phyloP scores from a whole-genome alignment of 2,329 filamentous ascomycete genomes.

The Penicillium sp. region DNA sequence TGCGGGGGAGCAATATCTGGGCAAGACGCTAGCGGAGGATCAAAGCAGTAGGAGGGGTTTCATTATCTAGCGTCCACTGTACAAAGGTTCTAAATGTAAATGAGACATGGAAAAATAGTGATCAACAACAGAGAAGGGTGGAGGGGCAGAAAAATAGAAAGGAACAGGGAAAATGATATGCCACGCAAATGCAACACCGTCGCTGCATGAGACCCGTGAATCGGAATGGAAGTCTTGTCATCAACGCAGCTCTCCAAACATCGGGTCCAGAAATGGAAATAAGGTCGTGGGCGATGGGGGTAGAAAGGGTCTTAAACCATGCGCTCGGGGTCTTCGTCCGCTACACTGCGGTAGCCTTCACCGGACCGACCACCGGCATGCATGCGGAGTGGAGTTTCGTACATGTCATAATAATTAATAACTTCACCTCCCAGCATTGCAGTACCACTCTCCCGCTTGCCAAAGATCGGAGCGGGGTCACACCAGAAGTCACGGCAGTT shows the following conservation, averaged over 20 bases:
- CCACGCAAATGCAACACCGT: constrained; percentile 18
- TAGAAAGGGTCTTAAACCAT: constrained; percentile 22
- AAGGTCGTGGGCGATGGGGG: background rate
- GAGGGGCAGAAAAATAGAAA: background rate
- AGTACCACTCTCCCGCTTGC: constrained; percentile 68
- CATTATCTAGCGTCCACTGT: constrained; percentile 22
- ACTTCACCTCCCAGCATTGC: constrained; percentile 74
- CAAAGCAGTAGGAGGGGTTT: constrained; percentile 3
- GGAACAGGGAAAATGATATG: constrained; percentile 1
- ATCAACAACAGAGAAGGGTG: background rate
- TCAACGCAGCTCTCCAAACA: constrained; percentile 6
- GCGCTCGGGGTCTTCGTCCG: constrained; percentile 39
- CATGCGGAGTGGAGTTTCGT: constrained; percentile 77
- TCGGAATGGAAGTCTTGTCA: background rate
- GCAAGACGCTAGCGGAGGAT: background rate
- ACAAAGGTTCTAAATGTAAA: constrained; percentile 16
- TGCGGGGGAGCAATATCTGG: background rate
- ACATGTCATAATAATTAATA: constrained; percentile 86
- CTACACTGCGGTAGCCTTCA: constrained; percentile 58
- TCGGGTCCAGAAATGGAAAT: background rate
- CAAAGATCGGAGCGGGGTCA: constrained; percentile 79
- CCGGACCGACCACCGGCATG: constrained; percentile 47
- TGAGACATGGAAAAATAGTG: background rate
- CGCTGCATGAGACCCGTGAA: constrained; percentile 10
- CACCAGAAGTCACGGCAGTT: constrained; percentile 98